A percentile compares a stretch with the other conserved stretches of the same genome.
phyloP scores from a whole-genome alignment of 2,329 filamentous ascomycete species.

The Fusarium pininemorale region DNA sequence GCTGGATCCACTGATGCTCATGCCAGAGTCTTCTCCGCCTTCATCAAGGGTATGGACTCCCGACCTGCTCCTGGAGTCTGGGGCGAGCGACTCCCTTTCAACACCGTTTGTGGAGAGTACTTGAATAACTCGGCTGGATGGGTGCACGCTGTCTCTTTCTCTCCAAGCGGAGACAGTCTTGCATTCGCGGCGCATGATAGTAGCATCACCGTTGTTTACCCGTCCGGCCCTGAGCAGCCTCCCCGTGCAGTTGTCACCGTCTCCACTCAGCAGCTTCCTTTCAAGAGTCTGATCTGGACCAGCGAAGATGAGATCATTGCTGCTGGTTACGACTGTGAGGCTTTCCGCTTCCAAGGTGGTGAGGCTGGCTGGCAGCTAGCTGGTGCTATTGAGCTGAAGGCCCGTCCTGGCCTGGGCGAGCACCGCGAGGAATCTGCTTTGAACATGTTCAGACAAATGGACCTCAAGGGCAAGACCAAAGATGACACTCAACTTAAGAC shows the following conservation, averaged over 20 bases:
- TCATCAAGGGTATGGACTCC: conserved; percentile 93
- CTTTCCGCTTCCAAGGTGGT: conserved; percentile 85
- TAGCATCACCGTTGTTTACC: conserved; percentile 96
- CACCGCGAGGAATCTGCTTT: conserved; percentile 88
- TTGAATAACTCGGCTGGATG: conserved; percentile 96
- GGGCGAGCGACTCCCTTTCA: conserved; percentile 96
- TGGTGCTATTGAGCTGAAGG: conserved; percentile 82
- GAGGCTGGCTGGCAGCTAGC: conserved; percentile 84
- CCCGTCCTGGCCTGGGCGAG: conserved; percentile 67
- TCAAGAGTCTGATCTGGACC: conserved; percentile 93
- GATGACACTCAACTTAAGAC: conserved; percentile 96
- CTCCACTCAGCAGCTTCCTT: conserved; percentile 88
- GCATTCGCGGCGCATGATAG: conserved; percentile 96
- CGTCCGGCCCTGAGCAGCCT: conserved; percentile 87
- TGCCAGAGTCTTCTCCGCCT: conserved; percentile 91
- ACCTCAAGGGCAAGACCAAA: conserved; percentile 90
- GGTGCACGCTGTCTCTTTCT: conserved; percentile 94
- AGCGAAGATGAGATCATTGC: conserved; percentile 93
- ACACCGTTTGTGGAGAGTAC: conserved; percentile 97
- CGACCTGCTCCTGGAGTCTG: conserved; percentile 87
- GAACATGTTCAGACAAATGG: conserved; percentile 99
- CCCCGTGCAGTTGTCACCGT: conserved; percentile 91
- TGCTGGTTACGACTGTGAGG: conserved; percentile 89
- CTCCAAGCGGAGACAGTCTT: conserved; percentile 89
- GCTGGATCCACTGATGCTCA: conserved; percentile 98